Base-by-base conservation (phyloP, 2,329 filamentous ascomycete species). In the Cadophora sp. region DNA sequence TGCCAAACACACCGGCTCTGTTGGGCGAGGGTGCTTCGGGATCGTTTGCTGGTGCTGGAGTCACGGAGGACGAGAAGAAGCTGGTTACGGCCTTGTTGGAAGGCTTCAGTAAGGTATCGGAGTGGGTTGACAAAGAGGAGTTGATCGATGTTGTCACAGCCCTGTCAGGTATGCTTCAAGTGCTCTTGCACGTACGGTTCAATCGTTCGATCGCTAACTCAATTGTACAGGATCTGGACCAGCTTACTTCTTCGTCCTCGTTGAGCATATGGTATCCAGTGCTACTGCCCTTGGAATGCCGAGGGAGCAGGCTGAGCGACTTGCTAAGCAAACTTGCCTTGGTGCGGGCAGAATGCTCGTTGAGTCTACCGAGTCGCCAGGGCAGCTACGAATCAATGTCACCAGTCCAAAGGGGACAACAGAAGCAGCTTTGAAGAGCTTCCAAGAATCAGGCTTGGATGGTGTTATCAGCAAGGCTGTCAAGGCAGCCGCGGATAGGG, bases 71-170 rank as follows among this genome's bases (percentile, higher is more conserved):
- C 14, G 63, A 65, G 29, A 65, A 65, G 27, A 51, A 59, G 37
- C n/a, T 65, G 40, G 63, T 65, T 9, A 65, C 63, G 16, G 37
- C 63, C 11, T 34, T 65, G 26, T 26, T 65, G 40, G 53, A 46
- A 22, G 63, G 63, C 16, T 65, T 65, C 37, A 43, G 63, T 8
- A 65, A 65, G 22, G 63, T 65, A 1, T 65, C 63, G 26, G 63
- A 65, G 22, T 65, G 63, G 63, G 63, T 65, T 22, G 37, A 65
- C 12, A 29, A 26, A 19, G 63, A 65, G 29, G 63, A 65, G 53
- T 60, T 65, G 63, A 65, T 65, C 16, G 63, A 65, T 65, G 53
- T 65, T 34, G 63, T 65, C 24, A 65, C 63, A 6, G 63, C 53
- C 26, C 63, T 65, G 37, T 65, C 63, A 31, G 63, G 63, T 65